These are phyloP conservation scores for Hippophae tibetana DNA, from an alignment of 306 rosid genomes.

Conservation along the genomic window DNA sequence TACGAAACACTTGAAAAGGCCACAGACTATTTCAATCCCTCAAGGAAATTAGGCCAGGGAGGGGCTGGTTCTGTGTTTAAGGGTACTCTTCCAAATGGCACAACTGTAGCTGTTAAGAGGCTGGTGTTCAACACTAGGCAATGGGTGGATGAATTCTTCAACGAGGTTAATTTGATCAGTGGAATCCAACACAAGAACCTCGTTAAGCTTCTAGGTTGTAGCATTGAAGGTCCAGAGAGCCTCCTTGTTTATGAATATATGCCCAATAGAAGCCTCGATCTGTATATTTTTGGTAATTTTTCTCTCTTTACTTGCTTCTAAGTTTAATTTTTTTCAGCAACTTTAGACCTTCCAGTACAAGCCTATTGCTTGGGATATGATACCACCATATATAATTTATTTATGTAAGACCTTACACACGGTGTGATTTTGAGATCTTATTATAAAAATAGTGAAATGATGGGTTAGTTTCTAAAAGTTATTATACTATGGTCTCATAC, in stretches of 20 bases:
- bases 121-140: conserved; percentile 74
- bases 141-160: conserved; percentile 95
- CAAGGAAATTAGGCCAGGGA: conserved; percentile 73
- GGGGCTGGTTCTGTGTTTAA: conserved; percentile 81
- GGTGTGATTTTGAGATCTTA: too few species aligned
- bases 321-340: too few species aligned
- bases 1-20: conserved; percentile 78
- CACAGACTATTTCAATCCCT: conserved; percentile 57
- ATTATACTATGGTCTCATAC: conserved; percentile 8
- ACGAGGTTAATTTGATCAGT: conserved; percentile 72
- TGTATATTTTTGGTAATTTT: conserved; percentile 56
- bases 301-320: conserved; percentile 1
- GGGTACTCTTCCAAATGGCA: conserved; percentile 58
- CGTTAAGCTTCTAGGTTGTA: conserved; percentile 72
- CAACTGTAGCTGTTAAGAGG: conserved; percentile 74
- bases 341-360: too few species aligned
- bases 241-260: conserved; percentile 70
- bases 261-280: conserved; percentile 65
- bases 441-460: too few species aligned
- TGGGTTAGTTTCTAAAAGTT: not conserved
- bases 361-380: too few species aligned
- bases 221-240: conserved; percentile 97
- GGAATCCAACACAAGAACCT: conserved; percentile 79
- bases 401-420: not conserved
- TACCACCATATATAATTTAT: not conserved